phyloP scores from a whole-genome alignment of 1,284 basidiomycete genomes.

The Trametes versicolor region DNA sequence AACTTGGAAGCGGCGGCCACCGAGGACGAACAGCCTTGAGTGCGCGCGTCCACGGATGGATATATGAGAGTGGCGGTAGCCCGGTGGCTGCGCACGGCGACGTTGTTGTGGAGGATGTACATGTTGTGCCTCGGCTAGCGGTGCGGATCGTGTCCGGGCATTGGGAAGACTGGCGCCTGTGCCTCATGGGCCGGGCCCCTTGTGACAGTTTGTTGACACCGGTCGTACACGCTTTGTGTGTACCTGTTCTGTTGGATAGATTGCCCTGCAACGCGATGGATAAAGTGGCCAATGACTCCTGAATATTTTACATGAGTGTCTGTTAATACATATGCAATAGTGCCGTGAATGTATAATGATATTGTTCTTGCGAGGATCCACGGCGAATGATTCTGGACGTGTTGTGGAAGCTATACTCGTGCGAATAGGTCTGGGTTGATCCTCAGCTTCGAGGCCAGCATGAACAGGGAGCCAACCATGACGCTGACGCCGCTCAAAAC shows the following conservation, averaged over 20 bases:
- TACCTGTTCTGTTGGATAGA: not conserved
- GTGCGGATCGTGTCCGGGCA: not conserved
- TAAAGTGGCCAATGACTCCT: not conserved
- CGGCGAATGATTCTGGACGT: not conserved
- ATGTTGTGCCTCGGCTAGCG: not conserved
- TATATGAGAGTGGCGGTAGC: not conserved
- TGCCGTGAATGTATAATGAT: slow-evolving; percentile 14
- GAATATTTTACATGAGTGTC: not conserved
- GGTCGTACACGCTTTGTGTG: slow-evolving; percentile 1
- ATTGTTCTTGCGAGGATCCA: not conserved
- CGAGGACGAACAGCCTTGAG: not conserved
- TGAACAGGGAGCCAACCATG: slow-evolving; percentile 63
- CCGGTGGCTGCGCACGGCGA: not conserved
- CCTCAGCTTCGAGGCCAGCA: slow-evolving; percentile 58
- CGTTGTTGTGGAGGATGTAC: not conserved
- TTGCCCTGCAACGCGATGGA: not conserved
- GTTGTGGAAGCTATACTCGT: slow-evolving; percentile 43
- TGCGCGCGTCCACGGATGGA: not conserved
- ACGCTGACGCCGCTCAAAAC: slow-evolving; percentile 64
- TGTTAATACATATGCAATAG: slow-evolving; percentile 1
- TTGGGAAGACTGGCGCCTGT: not conserved
- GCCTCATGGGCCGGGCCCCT: not conserved
- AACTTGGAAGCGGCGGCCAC: not conserved
- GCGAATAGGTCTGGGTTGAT: slow-evolving; percentile 54
- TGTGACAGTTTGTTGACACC: slow-evolving; percentile 9